Base-by-base conservation (phyloP, 129 eudicot genomes). In the Deinandra increscens region DNA sequence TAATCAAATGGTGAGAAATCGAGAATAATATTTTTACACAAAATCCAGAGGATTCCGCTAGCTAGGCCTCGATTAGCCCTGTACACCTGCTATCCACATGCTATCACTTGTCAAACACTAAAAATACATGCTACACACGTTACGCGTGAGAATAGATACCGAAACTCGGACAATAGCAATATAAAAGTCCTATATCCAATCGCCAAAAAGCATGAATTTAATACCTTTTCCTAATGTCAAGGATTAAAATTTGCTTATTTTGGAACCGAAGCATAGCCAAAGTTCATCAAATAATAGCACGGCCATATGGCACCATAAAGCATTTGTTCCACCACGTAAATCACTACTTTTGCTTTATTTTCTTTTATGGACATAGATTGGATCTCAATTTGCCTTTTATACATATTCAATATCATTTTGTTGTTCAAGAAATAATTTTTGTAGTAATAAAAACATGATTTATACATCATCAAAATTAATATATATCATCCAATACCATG, bases 371-470 rank as follows among this genome's bases (percentile, higher is more conserved):
- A 63, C 45, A 49, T 73, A 63, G 71, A 73, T 73, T 73, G 71
- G 71, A 74, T 74, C 78, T 74, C 54, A 38, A 39, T 64, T 50
- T 74, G 64, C 72, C 71, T 74, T 73, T 64, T 15, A 41, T 37
- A 29, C 64, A 22, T 64, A 15, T 17, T 17, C 15, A 6, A 20
- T 34, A 9, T 13, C 26, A 6, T 33, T 33, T 34, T 2, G 6
- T 13, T 13, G 13, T 38, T 22, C 41, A 56, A 2, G 26, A 8
- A 55, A 29, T 6, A 18, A 12, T 10, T 19, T 41, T 63, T 5
- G 2, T 31, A 29, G 31, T 26, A 17, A 31, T 26, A 13, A 7
- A 31, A 13, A 31, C 56, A 50, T 7, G 4, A 17, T 18, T 50
- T 9, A 17, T 17, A 17, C 23, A 50, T 18, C 31, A 26, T 26